These are phyloP conservation scores for Tinospora cordifolia DNA, from an alignment of 164 flowering plant genomes.

Conservation along the genomic window DNA sequence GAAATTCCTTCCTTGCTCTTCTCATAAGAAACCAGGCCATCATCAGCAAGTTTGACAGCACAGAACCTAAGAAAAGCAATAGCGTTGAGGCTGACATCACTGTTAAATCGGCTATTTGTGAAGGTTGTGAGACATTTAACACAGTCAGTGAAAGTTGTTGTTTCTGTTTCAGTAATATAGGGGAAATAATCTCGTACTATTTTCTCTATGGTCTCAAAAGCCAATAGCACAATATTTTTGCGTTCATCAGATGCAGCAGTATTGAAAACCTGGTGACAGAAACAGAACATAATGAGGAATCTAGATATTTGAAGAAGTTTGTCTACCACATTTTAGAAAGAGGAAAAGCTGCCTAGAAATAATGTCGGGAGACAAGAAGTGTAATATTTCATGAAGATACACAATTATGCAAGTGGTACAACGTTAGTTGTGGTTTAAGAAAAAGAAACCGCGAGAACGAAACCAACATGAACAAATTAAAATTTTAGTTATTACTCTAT, in stretches of 20 bases:
- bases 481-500: no score
- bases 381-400: no score
- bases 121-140: conserved; percentile 90
- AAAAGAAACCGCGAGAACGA: no score
- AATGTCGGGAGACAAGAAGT: no score
- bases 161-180: conserved; percentile 94
- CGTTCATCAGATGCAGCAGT: conserved; percentile 96
- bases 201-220: conserved; percentile 96
- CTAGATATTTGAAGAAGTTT: neutral
- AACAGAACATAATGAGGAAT: conserved; percentile 2
- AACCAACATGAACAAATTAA: no score
- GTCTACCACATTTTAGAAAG: neutral
- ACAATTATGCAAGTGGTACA: no score
- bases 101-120: conserved; percentile 86
- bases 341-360: neutral
- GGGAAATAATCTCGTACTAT: conserved; percentile 95
- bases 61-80: conserved; percentile 97
- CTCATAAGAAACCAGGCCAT: conserved; percentile 65
- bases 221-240: conserved; percentile 83
- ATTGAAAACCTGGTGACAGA: conserved; percentile 67
- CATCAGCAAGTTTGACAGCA: conserved; percentile 97
- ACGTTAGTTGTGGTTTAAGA: no score
- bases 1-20: conserved; percentile 35
- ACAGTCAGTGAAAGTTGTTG: conserved; percentile 87
- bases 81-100: conserved; percentile 95